A percentile compares a stretch with the other conserved stretches of the same genome.
Evolutionary conservation across 164 flowering plant genomes (phyloP).

Genomic region (Aristolochia californica): DNA sequence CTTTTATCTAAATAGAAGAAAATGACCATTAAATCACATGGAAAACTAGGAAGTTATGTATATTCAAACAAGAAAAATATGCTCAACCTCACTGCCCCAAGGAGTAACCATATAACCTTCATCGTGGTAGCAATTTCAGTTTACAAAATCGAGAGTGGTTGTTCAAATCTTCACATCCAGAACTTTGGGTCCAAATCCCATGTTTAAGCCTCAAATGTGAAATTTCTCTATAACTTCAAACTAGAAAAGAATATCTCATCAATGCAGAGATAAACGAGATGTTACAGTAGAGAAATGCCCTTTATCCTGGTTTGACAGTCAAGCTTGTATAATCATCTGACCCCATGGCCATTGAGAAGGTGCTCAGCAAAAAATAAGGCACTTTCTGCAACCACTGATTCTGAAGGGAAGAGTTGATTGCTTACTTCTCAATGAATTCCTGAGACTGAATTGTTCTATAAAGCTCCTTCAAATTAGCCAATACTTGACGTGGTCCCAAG

Average conservation of each 20-base stretch:
- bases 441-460: slow-evolving; percentile 43
- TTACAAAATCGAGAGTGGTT: too few species aligned
- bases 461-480: slow-evolving; percentile 83
- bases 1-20: too few species aligned
- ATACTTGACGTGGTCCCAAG: slow-evolving; percentile 78
- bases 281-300: slow-evolving; percentile 1
- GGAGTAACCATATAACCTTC: too few species aligned
- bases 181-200: too few species aligned
- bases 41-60: too few species aligned
- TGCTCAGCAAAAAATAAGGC: not conserved
- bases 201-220: too few species aligned
- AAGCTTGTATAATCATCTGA: not conserved
- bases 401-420: not conserved
- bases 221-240: not conserved
- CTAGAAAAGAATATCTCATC: not conserved
- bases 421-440: slow-evolving; percentile 24
- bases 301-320: not conserved
- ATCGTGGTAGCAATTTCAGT: too few species aligned
- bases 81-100: too few species aligned
- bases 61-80: too few species aligned
- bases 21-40: too few species aligned
- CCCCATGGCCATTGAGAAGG: not conserved
- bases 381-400: not conserved
- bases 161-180: too few species aligned
- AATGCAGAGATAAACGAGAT: not conserved